Conservation (phyloP, 2,329 filamentous ascomycete genomes). For the Ampelomyces quisqualis region DNA sequence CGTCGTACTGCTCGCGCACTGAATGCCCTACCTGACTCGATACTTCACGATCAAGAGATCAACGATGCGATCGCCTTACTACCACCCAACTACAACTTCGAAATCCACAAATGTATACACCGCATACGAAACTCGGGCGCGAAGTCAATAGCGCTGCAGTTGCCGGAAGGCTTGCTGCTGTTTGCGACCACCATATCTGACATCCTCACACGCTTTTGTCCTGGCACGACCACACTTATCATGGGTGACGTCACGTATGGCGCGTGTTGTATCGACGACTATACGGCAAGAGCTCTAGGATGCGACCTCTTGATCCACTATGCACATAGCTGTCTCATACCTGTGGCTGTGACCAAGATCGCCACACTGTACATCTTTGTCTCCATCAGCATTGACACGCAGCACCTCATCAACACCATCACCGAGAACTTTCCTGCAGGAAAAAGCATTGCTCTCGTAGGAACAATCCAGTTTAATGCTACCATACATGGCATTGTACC, state of each 20-base stretch:
- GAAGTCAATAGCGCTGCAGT: slow-evolving; percentile 88
- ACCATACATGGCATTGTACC: slow-evolving; percentile 85
- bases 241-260: slow-evolving; percentile 99
- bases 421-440: slow-evolving; percentile 83
- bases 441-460: slow-evolving; percentile 88
- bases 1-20: slow-evolving; percentile 75
- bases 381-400: slow-evolving; percentile 91
- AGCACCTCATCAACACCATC: slow-evolving; percentile 81
- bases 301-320: slow-evolving; percentile 97
- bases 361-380: slow-evolving; percentile 98
- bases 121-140: slow-evolving; percentile 78
- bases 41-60: slow-evolving; percentile 80
- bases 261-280: slow-evolving; percentile 98
- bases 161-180: slow-evolving; percentile 90
- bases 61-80: slow-evolving; percentile 84
- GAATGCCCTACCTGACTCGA: slow-evolving; percentile 86
- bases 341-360: slow-evolving; percentile 93
- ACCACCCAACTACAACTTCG: slow-evolving; percentile 96
- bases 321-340: slow-evolving; percentile 93
- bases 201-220: slow-evolving; percentile 91
- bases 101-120: slow-evolving; percentile 97
- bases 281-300: slow-evolving; percentile 88
- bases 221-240: slow-evolving; percentile 87
- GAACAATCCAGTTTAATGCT: slow-evolving; percentile 98
- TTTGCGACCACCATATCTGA: slow-evolving; percentile 98